Conservation (phyloP, 257 asterid species). For the Knoxia roxburghii region DNA sequence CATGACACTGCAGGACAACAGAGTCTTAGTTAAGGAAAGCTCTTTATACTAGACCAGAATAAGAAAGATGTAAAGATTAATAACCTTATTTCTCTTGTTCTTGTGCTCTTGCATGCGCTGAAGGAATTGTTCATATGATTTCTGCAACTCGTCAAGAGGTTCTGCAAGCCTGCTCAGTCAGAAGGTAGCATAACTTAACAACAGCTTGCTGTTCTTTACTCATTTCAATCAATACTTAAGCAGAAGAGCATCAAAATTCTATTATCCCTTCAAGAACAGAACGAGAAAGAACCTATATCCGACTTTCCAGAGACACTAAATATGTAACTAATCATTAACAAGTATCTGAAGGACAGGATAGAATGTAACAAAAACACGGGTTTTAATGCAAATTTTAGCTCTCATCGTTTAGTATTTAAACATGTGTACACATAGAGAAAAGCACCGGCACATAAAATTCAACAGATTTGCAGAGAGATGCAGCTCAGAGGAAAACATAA, state of each 20-base stretch:
- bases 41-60: conserved; percentile 5
- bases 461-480: background rate
- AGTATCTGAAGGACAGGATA: background rate
- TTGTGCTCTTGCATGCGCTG: conserved; percentile 51
- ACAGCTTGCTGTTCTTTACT: background rate
- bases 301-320: background rate
- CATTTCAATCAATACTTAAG: background rate
- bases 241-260: background rate
- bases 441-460: background rate
- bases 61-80: conserved; percentile 15
- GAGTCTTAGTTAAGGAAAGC: conserved; percentile 23
- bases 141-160: conserved; percentile 81
- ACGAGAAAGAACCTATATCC: background rate
- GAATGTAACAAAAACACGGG: background rate
- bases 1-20: conserved; percentile 40
- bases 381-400: background rate
- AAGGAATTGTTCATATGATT: conserved; percentile 79
- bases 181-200: background rate
- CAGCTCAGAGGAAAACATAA: conserved; percentile 4
- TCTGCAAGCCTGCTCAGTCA: conserved; percentile 70
- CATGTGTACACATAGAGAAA: background rate
- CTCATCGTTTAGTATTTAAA: background rate
- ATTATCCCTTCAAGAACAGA: no score
- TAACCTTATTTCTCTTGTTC: conserved; percentile 65
- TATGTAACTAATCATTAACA: background rate